Conservation (phyloP, 2,329 filamentous ascomycete genomes). For the Fusarium hostae region DNA sequence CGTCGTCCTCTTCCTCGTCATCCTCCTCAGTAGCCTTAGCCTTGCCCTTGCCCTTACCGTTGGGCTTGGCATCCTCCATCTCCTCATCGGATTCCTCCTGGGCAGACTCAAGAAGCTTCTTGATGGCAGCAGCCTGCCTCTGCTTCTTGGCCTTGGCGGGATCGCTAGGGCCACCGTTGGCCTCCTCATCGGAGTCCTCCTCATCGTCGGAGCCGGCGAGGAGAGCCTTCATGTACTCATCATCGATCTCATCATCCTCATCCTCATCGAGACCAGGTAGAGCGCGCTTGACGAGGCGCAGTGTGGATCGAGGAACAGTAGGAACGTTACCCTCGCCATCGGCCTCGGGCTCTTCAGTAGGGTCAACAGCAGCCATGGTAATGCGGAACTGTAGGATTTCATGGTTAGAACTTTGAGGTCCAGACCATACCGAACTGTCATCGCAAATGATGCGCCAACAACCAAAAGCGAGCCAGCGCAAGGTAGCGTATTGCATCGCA, state of each 20-base stretch:
- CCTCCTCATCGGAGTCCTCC: conserved; percentile 67
- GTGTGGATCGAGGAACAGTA: conserved; percentile 78
- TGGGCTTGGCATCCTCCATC: conserved; percentile 76
- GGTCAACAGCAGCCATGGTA: conserved; percentile 98
- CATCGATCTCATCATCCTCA: conserved; percentile 73
- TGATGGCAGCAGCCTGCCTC: conserved; percentile 78
- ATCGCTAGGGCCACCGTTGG: conserved; percentile 91
- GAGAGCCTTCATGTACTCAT: conserved; percentile 70
- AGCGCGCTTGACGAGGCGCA: conserved; percentile 87
- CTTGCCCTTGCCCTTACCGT: conserved; percentile 75
- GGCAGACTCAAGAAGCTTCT: conserved; percentile 79
- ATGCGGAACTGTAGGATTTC: conserved; percentile 79
- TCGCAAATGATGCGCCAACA: conserved; percentile 25
- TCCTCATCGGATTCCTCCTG: conserved; percentile 73
- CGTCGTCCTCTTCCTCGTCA: conserved; percentile 67
- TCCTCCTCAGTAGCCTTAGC: conserved; percentile 72
- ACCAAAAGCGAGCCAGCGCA: neutral
- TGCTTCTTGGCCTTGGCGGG: conserved; percentile 90
- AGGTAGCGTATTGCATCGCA: neutral
- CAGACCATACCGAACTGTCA: neutral
- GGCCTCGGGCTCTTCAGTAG: conserved; percentile 77
- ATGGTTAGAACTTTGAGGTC: conserved; percentile 21
- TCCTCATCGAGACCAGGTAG: conserved; percentile 65
- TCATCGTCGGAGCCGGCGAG: conserved; percentile 62
- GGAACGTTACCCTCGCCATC: conserved; percentile 71